Conservation (phyloP, 768 basidiomycete genomes). For the Auriscalpium orientale region DNA sequence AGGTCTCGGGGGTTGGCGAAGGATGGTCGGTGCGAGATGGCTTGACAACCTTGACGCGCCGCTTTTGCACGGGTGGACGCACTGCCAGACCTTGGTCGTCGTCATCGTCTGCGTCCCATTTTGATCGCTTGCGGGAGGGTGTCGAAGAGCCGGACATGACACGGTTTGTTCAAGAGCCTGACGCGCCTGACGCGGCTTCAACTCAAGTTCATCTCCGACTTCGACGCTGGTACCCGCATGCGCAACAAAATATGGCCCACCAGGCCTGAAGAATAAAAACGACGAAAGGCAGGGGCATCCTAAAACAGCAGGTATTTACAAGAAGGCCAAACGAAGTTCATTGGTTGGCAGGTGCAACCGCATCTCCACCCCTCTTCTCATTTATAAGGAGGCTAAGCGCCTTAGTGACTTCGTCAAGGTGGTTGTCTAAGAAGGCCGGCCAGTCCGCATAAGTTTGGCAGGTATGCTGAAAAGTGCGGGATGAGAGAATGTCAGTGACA, state of each 20-base stretch:
- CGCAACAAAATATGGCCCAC: too few species aligned
- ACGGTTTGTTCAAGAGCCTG: neutral
- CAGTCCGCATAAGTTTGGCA: neutral
- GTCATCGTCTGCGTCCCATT: constrained; percentile 55
- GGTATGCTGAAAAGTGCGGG: neutral
- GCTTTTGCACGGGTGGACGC: constrained; percentile 41
- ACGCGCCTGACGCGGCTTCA: neutral
- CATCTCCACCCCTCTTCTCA: too few species aligned
- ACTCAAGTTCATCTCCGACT: neutral
- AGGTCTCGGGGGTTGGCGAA: constrained; percentile 13
- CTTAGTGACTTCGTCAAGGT: neutral
- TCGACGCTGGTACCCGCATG: too few species aligned
- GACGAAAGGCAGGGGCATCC: too few species aligned
- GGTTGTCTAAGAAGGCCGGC: neutral
- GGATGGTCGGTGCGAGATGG: constrained; percentile 20
- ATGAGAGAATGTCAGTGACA: neutral
- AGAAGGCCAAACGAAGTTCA: too few species aligned
- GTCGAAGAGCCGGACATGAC: constrained; percentile 32
- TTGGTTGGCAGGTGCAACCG: too few species aligned
- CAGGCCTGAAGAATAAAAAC: too few species aligned
- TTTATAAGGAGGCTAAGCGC: too few species aligned
- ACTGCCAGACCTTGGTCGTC: constrained; percentile 24
- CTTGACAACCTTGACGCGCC: constrained; percentile 39
- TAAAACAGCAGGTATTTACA: too few species aligned
- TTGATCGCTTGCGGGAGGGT: constrained; percentile 66